These are phyloP conservation scores for Pilasporangium apinafurcum DNA, from an alignment of 352 stramenopile species.

Conservation along the genomic window DNA sequence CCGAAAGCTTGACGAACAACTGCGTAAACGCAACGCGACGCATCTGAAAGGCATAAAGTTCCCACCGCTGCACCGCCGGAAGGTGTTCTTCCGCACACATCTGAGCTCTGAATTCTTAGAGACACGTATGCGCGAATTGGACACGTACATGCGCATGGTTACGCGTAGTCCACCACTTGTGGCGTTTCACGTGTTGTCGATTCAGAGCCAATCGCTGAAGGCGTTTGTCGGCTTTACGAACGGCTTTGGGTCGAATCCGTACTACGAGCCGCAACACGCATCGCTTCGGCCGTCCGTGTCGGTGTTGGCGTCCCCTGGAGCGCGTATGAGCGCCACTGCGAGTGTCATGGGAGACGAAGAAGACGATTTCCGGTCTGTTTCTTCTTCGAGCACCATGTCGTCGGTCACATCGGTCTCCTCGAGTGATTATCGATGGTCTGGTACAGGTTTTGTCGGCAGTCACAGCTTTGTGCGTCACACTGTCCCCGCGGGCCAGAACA, in stretches of 20 bases:
- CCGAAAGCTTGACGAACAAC: constrained; percentile 74
- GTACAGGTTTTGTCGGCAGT: constrained; percentile 68
- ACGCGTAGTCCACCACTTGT: constrained; percentile 54
- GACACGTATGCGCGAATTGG: constrained; percentile 50
- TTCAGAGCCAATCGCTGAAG: constrained; percentile 77
- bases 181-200: constrained; percentile 64
- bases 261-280: constrained; percentile 58
- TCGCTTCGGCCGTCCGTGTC: constrained; percentile 56
- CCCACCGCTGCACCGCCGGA: constrained; percentile 62
- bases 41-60: constrained; percentile 85
- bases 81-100: constrained; percentile 58
- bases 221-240: constrained; percentile 68
- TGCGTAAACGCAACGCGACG: constrained; percentile 60
- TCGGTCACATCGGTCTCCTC: constrained; percentile 40
- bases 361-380: constrained; percentile 76
- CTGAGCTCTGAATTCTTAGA: constrained; percentile 65
- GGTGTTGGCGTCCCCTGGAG: constrained; percentile 40
- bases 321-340: constrained; percentile 29
- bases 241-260: constrained; percentile 67
- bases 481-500: constrained; percentile 2
- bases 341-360: constrained; percentile 76
- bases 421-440: constrained; percentile 75
- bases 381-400: constrained; percentile 55
- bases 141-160: constrained; percentile 71
- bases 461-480: constrained; percentile 50